Conservation (phyloP, 139 green algal species). For the Volvox africanus region DNA sequence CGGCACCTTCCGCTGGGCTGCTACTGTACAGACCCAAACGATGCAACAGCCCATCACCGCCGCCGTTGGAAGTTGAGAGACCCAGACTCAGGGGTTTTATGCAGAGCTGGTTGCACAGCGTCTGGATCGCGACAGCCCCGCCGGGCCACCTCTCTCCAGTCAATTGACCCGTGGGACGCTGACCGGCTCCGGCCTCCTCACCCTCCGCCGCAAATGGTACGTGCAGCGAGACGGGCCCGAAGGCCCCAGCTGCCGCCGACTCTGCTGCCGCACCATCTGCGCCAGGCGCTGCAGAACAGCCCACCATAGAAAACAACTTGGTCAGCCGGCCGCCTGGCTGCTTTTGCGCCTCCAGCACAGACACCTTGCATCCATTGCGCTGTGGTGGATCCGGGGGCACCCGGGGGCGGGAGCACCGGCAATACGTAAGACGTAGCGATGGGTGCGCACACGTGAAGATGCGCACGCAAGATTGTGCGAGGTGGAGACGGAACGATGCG, state of each 20-base stretch:
- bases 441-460: background rate
- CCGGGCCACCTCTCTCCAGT: background rate
- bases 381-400: constrained; percentile 8
- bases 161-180: background rate
- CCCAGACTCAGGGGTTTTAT: constrained; percentile 3
- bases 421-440: background rate
- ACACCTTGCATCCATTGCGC: constrained; percentile 70
- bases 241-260: background rate
- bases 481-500: too few relatives aligned
- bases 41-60: background rate
- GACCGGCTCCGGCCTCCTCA: background rate
- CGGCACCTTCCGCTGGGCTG: background rate
- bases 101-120: constrained; percentile 26
- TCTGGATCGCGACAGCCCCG: background rate
- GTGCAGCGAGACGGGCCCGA: background rate
- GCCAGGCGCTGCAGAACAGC: background rate
- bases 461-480: background rate
- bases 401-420: too few relatives aligned
- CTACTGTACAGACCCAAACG: background rate
- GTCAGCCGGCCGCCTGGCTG: constrained; percentile 89
- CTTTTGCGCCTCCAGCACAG: constrained; percentile 88
- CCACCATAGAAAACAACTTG: constrained; percentile 85
- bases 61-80: background rate
- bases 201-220: background rate
- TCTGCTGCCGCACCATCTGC: background rate